Evolutionary conservation across 345 rosid genomes (phyloP), one percentile per base, ranked within the genome.

Genomic region (Eucalyptus cloeziana): DNA sequence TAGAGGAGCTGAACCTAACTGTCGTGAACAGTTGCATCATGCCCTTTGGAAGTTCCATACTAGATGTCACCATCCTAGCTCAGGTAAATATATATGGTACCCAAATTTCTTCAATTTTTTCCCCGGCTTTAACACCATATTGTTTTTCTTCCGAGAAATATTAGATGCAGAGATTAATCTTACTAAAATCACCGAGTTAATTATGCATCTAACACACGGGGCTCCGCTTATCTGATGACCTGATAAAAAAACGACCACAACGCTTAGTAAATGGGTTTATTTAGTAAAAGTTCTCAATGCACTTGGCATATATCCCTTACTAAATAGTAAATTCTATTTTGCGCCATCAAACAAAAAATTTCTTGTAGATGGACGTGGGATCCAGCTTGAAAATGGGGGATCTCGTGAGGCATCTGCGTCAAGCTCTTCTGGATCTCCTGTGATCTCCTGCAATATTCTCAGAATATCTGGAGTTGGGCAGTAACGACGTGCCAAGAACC

Each of bases 351-450:
- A 37, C 27, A 33, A 71, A 71, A 67, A 86, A 13, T 88, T 62
- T 86, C n/a, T 80, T 94, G 94, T 95, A 97, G 99, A 94, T 94
- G 95, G 96, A 94, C 33, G 88, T 16, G 33, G 95, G 92, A 51
- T 92, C 88, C 86, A 79, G 92, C 51, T 87, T 90, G 92, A 92
- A 89, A 88, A 88, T 90, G 85, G 91, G 94, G 89, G 98, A 96
- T 91, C 92, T 96, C 87, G 94, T 94, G 87, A 93, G 90, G 81
- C 91, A 90, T 86, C 88, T 96, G 33, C 92, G 95, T 89, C 90
- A 86, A 45, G 92, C 94, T 86, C 87, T 94, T 69, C 86, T 91
- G 49, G 89, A 91, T 87, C 88, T 90, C 91, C 91, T 89, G 76
- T 93, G 89, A 67, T 62, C 43, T 37, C 64, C 51, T 33, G 76